Evolutionary conservation across 805 yeast species (phyloP).

Genomic region (Ogataea paradorogensis): DNA sequence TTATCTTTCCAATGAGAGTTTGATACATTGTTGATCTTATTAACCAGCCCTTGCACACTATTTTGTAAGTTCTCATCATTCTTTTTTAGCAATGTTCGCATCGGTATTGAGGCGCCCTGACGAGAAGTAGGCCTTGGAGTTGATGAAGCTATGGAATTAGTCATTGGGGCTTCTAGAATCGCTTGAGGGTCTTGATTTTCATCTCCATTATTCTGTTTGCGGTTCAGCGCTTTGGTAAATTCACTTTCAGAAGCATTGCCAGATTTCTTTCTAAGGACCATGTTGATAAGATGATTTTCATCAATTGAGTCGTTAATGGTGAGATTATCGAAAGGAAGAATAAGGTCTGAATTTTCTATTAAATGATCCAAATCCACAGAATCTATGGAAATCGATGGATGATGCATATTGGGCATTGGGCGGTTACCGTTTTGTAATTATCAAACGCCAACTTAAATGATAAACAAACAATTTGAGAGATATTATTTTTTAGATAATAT

Average conservation of each 20-base stretch:
- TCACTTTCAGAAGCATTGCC: slow-evolving; percentile 6
- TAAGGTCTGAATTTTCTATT: slow-evolving; percentile 10
- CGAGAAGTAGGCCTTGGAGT: slow-evolving; percentile 6
- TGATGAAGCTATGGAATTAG: slow-evolving; percentile 10
- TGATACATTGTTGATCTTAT: not conserved
- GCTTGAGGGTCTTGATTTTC: slow-evolving; percentile 1
- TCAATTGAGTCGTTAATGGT: slow-evolving; percentile 1
- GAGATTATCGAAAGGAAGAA: slow-evolving; percentile 10
- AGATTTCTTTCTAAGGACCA: slow-evolving; percentile 1
- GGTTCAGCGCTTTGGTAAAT: slow-evolving; percentile 4
- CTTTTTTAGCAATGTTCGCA: not conserved
- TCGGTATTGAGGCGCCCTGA: too few relatives aligned
- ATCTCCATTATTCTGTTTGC: not conserved
- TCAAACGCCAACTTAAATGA: slow-evolving; percentile 2
- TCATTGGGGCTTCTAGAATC: slow-evolving; percentile 9
- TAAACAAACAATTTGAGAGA: slow-evolving; percentile 6
- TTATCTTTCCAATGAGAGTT: not conserved
- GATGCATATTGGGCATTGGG: slow-evolving; percentile 5
- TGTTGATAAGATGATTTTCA: slow-evolving; percentile 5
- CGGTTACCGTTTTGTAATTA: not conserved
- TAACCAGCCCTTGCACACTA: not conserved
- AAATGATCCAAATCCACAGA: slow-evolving; percentile 13
- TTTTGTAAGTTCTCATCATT: not conserved
- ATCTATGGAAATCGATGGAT: slow-evolving; percentile 8
- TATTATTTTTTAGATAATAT: not conserved